Percentiles rank a stretch among this genome's conserved stretches.
These are phyloP conservation scores for Penicillium freii DNA, from an alignment of 2,329 filamentous ascomycete species.

Conservation along the genomic window DNA sequence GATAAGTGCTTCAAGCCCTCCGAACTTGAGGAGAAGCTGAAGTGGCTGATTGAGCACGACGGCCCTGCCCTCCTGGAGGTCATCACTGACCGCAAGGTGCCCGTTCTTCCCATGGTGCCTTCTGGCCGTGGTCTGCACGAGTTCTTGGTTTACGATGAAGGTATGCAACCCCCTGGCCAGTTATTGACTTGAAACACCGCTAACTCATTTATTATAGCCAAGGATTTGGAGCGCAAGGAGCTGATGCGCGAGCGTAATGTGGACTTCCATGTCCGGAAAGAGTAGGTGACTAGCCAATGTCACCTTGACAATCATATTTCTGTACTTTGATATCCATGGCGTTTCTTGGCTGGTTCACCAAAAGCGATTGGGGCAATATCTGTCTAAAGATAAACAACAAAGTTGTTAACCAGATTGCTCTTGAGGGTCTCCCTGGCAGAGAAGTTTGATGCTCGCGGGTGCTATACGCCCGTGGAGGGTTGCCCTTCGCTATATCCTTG, in stretches of 20 bases:
- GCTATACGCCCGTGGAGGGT: neutral
- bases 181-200: neutral
- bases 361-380: slow-evolving; percentile 30
- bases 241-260: slow-evolving; percentile 62
- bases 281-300: slow-evolving; percentile 20
- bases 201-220: slow-evolving; percentile 48
- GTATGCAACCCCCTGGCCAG: slow-evolving; percentile 46
- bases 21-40: slow-evolving; percentile 73
- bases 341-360: slow-evolving; percentile 39
- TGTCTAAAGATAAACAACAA: slow-evolving; percentile 16
- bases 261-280: slow-evolving; percentile 21
- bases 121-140: slow-evolving; percentile 84
- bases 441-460: neutral
- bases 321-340: slow-evolving; percentile 45
- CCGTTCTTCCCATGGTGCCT: slow-evolving; percentile 97
- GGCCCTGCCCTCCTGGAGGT: slow-evolving; percentile 94
- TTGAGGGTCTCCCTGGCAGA: slow-evolving; percentile 4
- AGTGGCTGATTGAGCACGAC: slow-evolving; percentile 85
- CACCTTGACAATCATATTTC: slow-evolving; percentile 27
- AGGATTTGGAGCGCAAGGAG: slow-evolving; percentile 65
- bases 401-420: slow-evolving; percentile 11
- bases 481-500: neutral
- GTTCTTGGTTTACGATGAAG: slow-evolving; percentile 83
- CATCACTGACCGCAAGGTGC: slow-evolving; percentile 73
- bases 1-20: slow-evolving; percentile 69